A percentile compares a stretch with the other conserved stretches of the same genome.
Evolutionary conservation across 179 eudicot genomes (phyloP).

Genomic region (Silene coronaria): DNA sequence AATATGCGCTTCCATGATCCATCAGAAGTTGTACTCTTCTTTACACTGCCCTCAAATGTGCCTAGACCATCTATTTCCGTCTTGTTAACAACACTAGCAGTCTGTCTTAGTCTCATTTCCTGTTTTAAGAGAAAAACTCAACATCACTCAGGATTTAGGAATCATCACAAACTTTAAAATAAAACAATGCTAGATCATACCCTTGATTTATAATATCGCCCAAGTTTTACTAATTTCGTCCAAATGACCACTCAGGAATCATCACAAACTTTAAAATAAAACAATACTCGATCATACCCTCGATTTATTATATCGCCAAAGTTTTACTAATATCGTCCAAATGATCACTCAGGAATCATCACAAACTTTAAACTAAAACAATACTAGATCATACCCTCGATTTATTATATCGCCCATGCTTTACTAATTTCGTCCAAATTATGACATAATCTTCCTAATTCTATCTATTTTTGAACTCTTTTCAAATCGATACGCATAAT

Average conservation of each 20-base stretch:
- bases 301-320: no score
- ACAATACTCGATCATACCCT: neutral
- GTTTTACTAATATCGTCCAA: no score
- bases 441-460: no score
- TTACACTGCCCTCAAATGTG: conserved; percentile 25
- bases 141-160: no score
- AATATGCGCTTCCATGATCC: conserved; percentile 44
- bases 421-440: no score
- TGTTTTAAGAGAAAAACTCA: no score
- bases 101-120: conserved; percentile 59
- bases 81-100: conserved; percentile 21
- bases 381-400: neutral
- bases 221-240: no score
- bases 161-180: neutral
- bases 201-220: neutral
- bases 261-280: neutral
- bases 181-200: neutral
- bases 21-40: conserved; percentile 19
- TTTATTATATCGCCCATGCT: no score
- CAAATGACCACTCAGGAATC: no score
- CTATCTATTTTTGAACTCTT: no score
- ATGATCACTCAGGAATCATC: no score
- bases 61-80: conserved; percentile 18
- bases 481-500: no score
- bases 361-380: neutral